Percentiles rank a stretch among this genome's conserved stretches.
Conservation (phyloP, 2,329 filamentous ascomycete genomes). For the Chaetomiaceae sp. region DNA sequence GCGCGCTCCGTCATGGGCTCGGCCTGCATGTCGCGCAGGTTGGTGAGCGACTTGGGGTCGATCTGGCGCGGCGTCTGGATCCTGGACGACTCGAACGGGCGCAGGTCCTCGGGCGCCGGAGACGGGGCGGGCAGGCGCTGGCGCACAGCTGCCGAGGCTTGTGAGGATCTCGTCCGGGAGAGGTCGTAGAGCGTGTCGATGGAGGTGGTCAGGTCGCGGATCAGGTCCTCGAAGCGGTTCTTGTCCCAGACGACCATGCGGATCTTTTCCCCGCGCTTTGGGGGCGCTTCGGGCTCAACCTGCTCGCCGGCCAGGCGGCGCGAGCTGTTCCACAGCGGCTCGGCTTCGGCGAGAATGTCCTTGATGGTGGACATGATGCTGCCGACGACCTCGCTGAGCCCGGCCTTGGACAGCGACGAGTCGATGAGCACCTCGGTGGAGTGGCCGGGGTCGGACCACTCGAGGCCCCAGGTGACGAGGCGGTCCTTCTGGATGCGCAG, state of each 20-base stretch:
- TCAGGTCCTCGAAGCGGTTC: conserved; percentile 67
- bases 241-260: conserved; percentile 63
- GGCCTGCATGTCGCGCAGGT: conserved; percentile 40
- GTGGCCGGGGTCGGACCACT: conserved; percentile 71
- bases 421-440: conserved; percentile 59
- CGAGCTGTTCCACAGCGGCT: conserved; percentile 64
- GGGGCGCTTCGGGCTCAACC: conserved; percentile 36
- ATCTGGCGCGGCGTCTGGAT: conserved; percentile 60
- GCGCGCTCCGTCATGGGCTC: conserved; percentile 35
- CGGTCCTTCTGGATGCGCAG: conserved; percentile 77
- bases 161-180: conserved; percentile 58
- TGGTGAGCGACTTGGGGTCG: conserved; percentile 50
- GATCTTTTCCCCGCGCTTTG: conserved; percentile 46
- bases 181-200: conserved; percentile 78
- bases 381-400: conserved; percentile 70
- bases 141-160: conserved; percentile 31
- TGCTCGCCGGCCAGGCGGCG: conserved; percentile 41
- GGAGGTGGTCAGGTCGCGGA: conserved; percentile 68
- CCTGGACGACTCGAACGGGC: conserved; percentile 54
- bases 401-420: conserved; percentile 65
- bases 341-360: conserved; percentile 71
- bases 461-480: conserved; percentile 72
- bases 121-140: conserved; percentile 34
- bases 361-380: conserved; percentile 79
- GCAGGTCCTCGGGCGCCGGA: conserved; percentile 41